Evolutionary conservation across 305 asterid species (phyloP).

Genomic region (Plantago rigida): DNA sequence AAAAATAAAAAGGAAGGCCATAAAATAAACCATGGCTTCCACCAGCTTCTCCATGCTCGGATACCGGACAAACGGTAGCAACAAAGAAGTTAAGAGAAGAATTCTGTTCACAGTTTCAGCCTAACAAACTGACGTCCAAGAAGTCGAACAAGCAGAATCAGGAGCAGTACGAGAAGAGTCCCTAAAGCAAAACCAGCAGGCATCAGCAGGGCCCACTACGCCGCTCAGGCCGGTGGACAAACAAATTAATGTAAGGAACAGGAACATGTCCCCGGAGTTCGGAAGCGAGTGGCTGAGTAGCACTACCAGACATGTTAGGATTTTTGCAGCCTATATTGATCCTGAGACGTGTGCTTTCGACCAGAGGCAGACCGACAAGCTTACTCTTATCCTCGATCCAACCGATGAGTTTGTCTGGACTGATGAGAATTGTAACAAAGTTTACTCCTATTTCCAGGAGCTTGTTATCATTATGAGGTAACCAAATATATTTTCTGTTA

Average conservation of each 20-base stretch:
- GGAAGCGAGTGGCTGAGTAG: slow-evolving; percentile 88
- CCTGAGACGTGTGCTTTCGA: slow-evolving; percentile 72
- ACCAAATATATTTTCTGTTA: not conserved
- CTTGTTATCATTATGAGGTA: slow-evolving; percentile 89
- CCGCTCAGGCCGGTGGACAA: slow-evolving; percentile 53
- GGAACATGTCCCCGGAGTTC: slow-evolving; percentile 54
- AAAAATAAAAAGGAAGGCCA: not conserved
- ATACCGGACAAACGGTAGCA: slow-evolving; percentile 28
- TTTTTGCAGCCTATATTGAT: slow-evolving; percentile 74
- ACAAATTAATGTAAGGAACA: slow-evolving; percentile 62
- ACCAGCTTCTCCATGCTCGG: slow-evolving; percentile 47
- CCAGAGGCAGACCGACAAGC: slow-evolving; percentile 79
- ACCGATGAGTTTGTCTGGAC: slow-evolving; percentile 82
- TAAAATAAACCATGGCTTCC: slow-evolving; percentile 39
- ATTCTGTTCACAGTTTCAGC: slow-evolving; percentile 38
- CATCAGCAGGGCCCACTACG: slow-evolving; percentile 20
- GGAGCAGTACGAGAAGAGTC: slow-evolving; percentile 12
- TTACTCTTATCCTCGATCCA: slow-evolving; percentile 76
- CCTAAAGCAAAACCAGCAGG: slow-evolving; percentile 22
- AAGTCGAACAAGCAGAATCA: slow-evolving; percentile 26
- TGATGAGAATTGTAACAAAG: slow-evolving; percentile 56
- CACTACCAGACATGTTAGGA: slow-evolving; percentile 70
- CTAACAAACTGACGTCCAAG: slow-evolving; percentile 49
- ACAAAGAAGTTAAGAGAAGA: slow-evolving; percentile 27
- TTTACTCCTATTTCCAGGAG: slow-evolving; percentile 72